Conservation (phyloP, 192 early-diverging fungal genomes). For the Spizellomyces punctatus region DNA sequence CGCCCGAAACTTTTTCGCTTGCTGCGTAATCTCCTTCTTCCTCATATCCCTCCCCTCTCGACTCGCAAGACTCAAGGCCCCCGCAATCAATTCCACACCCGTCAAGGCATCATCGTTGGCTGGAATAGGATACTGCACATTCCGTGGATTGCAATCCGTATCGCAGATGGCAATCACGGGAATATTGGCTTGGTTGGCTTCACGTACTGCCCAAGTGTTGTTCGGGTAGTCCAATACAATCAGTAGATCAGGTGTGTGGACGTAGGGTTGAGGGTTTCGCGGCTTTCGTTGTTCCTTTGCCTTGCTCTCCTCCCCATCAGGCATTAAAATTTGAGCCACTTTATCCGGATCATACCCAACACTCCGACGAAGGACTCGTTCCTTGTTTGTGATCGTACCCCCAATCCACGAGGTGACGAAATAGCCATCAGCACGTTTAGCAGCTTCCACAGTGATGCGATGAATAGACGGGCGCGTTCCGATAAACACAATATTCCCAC, state of each 20-base stretch:
- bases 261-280: slow-evolving; percentile 45
- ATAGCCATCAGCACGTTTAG: slow-evolving; percentile 72
- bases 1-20: too few relatives aligned
- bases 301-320: slow-evolving; percentile 8
- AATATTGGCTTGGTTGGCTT: slow-evolving; percentile 74
- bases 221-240: slow-evolving; percentile 84
- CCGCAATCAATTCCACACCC: slow-evolving; percentile 78
- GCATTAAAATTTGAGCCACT: slow-evolving; percentile 33
- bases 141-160: slow-evolving; percentile 84
- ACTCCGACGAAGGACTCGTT: slow-evolving; percentile 64
- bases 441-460: slow-evolving; percentile 73
- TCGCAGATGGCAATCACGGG: slow-evolving; percentile 91
- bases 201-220: slow-evolving; percentile 77
- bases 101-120: slow-evolving; percentile 90
- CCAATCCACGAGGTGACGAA: slow-evolving; percentile 85
- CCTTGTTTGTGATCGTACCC: slow-evolving; percentile 85
- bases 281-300: slow-evolving; percentile 46
- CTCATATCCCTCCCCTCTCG: slow-evolving; percentile 56
- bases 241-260: slow-evolving; percentile 75
- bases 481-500: slow-evolving; percentile 85
- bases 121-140: slow-evolving; percentile 89
- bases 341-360: slow-evolving; percentile 50
- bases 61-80: slow-evolving; percentile 71
- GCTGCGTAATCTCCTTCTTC: neutral
- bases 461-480: slow-evolving; percentile 75